Base-by-base conservation (phyloP, 495 filamentous ascomycete species). In the Trichodelitschia bisporula region DNA sequence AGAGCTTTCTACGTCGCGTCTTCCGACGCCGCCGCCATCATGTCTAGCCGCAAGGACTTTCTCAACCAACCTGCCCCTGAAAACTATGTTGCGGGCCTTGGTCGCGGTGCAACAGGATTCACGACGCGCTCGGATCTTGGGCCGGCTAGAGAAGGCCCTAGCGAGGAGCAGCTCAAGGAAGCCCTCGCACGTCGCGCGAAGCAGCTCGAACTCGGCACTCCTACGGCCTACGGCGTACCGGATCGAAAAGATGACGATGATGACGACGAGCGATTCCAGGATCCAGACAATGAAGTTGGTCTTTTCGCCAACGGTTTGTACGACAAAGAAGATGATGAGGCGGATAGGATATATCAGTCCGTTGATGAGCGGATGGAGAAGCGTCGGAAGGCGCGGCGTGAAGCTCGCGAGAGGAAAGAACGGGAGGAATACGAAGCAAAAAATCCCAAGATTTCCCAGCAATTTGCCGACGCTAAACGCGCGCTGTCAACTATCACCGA, bases 401-500 rank as follows among this genome's bases (percentile, higher is more conserved):
- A 95, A 79, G 72, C 71, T 53, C 80, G 86, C 41, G 86, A 95
- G 54, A 58, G 72, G 43, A 64, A 76, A 56, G 83, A 95, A 56
- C 70, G 61, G 50, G 77, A 86, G 41, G 83, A 93, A 32, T 90
- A 91, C 62, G 89, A 99, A 51, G 66, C 69, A 26, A 77, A 92
- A 46, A 95, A 95, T 47, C 86, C 86, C 3, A 99, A 95, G 51
- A 95, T 99, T 31, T 80, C 91, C 53, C 82, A 93, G 41, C 86
- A 95, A 47, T 99, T 99, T 46, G 82, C 82, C 47, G 89, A 92
- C 40, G 58, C 93, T 27, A 99, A 95, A 51, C 62, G 89, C 43
- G 78, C 75, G 1, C 61, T 99, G 15, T 75, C 73, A 19, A 72
- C 69, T 11, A 71, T 99, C 29, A 78, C 74, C 33, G 86, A 93